Evolutionary conservation across 306 rosid genomes (phyloP).

Genomic region (Vigna unguiculata): DNA sequence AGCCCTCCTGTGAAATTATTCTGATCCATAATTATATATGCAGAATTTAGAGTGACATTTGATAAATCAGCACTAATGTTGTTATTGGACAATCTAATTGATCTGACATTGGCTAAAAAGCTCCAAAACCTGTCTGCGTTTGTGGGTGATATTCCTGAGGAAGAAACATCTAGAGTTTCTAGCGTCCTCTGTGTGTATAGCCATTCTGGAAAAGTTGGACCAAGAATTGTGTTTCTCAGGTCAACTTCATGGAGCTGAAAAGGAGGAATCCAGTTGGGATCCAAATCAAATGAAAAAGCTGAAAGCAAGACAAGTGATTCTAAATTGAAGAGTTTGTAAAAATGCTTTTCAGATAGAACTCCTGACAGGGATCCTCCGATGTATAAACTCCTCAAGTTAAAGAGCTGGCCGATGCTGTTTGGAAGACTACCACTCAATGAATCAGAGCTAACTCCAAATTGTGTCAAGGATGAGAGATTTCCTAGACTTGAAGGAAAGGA

Average conservation of each 20-base stretch:
- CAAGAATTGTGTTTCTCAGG: not conserved
- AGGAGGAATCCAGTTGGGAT: not conserved
- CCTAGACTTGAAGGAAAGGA: slow-evolving; percentile 32
- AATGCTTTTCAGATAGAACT: not conserved
- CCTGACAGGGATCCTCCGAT: not conserved
- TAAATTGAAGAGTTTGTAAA: not conserved
- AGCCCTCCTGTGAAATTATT: slow-evolving; percentile 34
- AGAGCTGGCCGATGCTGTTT: not conserved
- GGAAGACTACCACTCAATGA: slow-evolving; percentile 2
- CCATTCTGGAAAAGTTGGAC: slow-evolving; percentile 34
- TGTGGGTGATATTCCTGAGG: not conserved
- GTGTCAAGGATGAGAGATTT: not conserved
- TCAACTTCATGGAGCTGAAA: not conserved
- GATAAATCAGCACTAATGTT: no score
- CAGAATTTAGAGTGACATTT: no score
- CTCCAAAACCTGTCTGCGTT: not conserved
- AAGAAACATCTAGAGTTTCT: not conserved
- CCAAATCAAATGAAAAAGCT: slow-evolving; percentile 1
- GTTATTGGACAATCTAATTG: slow-evolving; percentile 24
- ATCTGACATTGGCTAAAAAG: not conserved
- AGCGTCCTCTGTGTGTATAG: slow-evolving; percentile 3
- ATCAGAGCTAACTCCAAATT: not conserved
- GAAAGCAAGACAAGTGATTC: not conserved
- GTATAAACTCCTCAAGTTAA: not conserved
- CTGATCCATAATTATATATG: not conserved